Percentiles rank a stretch among this genome's conserved stretches.
Conservation (phyloP, 1,139 yeast species). For the Geotrichum australiense region DNA sequence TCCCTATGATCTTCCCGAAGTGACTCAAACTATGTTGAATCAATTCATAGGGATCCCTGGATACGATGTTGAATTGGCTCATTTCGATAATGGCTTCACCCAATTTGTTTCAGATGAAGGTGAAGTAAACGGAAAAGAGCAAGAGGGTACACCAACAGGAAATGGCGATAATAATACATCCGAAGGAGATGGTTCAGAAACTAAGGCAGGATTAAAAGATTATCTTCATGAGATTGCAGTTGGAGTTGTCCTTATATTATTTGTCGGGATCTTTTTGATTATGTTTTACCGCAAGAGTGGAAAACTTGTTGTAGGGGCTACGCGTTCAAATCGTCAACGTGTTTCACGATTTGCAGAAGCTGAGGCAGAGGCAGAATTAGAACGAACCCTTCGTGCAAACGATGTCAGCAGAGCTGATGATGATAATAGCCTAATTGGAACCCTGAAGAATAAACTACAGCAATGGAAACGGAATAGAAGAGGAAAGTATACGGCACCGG, state of each 20-base stretch:
- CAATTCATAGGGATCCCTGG: constrained; percentile 13
- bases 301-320: constrained; percentile 4
- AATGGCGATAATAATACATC: not conserved
- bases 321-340: constrained; percentile 2
- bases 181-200: not conserved
- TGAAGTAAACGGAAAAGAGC: not conserved
- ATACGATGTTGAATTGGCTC: not conserved
- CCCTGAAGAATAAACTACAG: not conserved
- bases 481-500: not conserved
- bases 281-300: constrained; percentile 25
- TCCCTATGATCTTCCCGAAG: constrained; percentile 71
- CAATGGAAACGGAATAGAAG: constrained; percentile 1
- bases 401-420: too few relatives aligned
- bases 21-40: constrained; percentile 54
- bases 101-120: too few relatives aligned
- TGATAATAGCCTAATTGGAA: not conserved
- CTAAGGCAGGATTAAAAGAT: constrained; percentile 33
- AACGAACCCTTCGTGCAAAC: not conserved
- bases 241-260: constrained; percentile 32
- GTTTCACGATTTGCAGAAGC: constrained; percentile 6
- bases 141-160: constrained; percentile 14
- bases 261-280: constrained; percentile 26
- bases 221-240: constrained; percentile 36
- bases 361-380: constrained; percentile 2
- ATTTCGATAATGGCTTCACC: not conserved